Percentiles rank a stretch among this genome's conserved stretches.
phyloP scores from a whole-genome alignment of 2,329 filamentous ascomycete species.

The Apiospora aurea region DNA sequence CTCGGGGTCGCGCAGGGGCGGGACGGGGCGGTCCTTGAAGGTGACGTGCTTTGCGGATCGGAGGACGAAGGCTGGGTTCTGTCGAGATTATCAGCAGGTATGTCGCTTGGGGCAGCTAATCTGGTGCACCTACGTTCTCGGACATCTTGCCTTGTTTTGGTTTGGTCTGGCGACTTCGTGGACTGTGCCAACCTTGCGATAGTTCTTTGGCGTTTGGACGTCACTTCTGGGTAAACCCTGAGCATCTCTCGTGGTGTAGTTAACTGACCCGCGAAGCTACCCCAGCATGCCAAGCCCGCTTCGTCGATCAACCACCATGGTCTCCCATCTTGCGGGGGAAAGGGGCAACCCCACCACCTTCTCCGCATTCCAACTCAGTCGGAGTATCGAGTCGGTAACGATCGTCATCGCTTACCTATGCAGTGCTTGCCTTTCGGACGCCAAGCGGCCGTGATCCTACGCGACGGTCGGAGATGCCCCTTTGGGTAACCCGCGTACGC shows the following conservation, averaged over 20 bases:
- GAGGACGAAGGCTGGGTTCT: conserved; percentile 57
- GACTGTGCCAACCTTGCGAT: neutral
- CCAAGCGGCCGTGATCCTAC: neutral
- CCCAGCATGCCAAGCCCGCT: neutral
- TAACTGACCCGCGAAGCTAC: neutral
- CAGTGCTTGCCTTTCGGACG: neutral
- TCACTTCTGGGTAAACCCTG: neutral
- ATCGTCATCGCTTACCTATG: neutral
- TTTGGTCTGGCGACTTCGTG: neutral
- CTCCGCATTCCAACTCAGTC: neutral
- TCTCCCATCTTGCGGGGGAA: neutral
- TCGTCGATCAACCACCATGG: neutral
- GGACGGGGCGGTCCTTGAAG: conserved; percentile 52
- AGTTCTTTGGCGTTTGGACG: neutral
- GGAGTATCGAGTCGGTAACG: neutral
- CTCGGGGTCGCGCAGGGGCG: conserved; percentile 46
- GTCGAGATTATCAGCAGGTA: neutral
- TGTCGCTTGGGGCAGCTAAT: neutral
- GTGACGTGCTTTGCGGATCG: conserved; percentile 51
- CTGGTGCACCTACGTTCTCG: neutral
- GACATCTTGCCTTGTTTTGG: neutral
- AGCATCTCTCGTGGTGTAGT: neutral
- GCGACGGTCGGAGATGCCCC: neutral
- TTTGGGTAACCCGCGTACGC: neutral
- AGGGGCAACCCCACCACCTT: neutral